Evolutionary conservation across 352 stramenopile genomes (phyloP), one percentile per base, ranked within the genome.

Genomic region (Phytophthora sp.): DNA sequence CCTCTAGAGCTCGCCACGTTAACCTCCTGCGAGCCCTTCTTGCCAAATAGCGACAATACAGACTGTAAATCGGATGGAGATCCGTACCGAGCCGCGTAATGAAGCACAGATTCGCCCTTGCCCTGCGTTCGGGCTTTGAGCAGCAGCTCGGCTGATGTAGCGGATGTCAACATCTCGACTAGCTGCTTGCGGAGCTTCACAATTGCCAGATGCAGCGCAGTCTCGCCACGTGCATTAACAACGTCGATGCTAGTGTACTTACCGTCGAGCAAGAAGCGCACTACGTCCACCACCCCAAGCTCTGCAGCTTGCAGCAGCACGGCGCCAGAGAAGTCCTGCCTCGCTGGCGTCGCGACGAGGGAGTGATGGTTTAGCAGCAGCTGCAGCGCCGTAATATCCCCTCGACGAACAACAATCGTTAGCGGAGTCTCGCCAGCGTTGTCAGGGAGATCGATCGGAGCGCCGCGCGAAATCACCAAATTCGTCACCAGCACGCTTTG

Each of bases 21-120:
- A n/a, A 70, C 51, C 17, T 74, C 48, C 15, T 61, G 27, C 0
- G 42, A 18, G 5, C 5, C 34, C 11, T 8, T 48, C 31, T 57
- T 56, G 7, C 42, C 48, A 7, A 66, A 32, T 0, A 74, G 41
- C 12, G 54, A 44, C 50, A 74, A n/a, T 43, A 72, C 54, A 0
- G 37, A 23, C 20, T 67, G 44, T 46, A 77, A 27, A 32, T 62
- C 59, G 13, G 44, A 45, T 17, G 54, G 41, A 34, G 51, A 53
- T 10, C 69, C 64, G 27, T 72, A 77, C 21, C 64, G 60, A 18
- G 64, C 64, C 3, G 64, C 69, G 27, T 77, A 74, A 38, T 77
- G 69, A 17, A 77, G 35, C 12, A 61, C 54, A 4, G 69, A 72
- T 37, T 77, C 69, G 26, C 54, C 54, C 23, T 52, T 63, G 43